phyloP scores from a whole-genome alignment of 805 yeast genomes.

The Kazachstania viticola region DNA sequence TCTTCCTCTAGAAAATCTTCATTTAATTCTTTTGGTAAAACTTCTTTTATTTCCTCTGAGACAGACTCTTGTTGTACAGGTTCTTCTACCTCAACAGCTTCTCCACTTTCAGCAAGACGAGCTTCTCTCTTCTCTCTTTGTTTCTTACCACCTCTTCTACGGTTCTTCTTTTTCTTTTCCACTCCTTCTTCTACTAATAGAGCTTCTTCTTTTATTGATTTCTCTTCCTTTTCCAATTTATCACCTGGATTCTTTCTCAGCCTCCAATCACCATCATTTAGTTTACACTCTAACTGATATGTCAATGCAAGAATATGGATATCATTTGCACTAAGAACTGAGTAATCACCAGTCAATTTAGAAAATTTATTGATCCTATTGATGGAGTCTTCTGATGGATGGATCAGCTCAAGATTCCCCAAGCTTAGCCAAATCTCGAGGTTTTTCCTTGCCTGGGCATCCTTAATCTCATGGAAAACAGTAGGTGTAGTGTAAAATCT shows the following conservation, averaged over 20 bases:
- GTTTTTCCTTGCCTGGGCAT: constrained; percentile 73
- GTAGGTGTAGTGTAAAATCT: constrained; percentile 86
- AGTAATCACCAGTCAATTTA: constrained; percentile 78
- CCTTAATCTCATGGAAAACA: constrained; percentile 75
- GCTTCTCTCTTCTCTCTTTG: constrained; percentile 49
- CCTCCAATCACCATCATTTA: constrained; percentile 57
- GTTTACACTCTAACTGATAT: constrained; percentile 72
- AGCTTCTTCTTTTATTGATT: constrained; percentile 4
- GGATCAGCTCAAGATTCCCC: constrained; percentile 55
- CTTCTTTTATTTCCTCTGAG: constrained; percentile 1
- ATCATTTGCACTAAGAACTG: constrained; percentile 85
- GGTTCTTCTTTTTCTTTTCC: constrained; percentile 30
- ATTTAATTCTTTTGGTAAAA: constrained; percentile 7
- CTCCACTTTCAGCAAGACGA: constrained; percentile 16
- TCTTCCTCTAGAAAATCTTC: constrained; percentile 38
- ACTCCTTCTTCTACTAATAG: constrained; percentile 25
- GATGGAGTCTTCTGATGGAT: constrained; percentile 58
- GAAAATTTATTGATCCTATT: constrained; percentile 66
- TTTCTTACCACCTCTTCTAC: constrained; percentile 56
- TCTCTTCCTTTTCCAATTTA: constrained; percentile 17
- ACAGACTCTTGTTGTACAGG: not conserved
- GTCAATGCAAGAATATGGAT: constrained; percentile 84
- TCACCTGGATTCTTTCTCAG: constrained; percentile 69
- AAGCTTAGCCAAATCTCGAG: constrained; percentile 59
- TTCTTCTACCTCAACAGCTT: constrained; percentile 2